Evolutionary conservation across 2,329 filamentous ascomycete species (phyloP), one percentile per base, ranked within the genome.

Genomic region (Aureobasidium sp.): DNA sequence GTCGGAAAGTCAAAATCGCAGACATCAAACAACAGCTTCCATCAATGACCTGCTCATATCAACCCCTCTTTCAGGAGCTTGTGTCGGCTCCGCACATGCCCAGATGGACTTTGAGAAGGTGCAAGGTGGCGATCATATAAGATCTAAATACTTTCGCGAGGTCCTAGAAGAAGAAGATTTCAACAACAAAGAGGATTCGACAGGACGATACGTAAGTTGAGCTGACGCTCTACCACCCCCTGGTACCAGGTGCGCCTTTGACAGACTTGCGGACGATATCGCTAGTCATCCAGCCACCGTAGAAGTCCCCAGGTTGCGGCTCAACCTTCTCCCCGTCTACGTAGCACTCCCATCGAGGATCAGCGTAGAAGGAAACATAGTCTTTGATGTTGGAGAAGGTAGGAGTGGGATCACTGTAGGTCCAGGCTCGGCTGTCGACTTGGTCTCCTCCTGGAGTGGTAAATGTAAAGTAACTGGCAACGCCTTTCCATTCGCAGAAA

Each of bases 271-370:
- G 77, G 58, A 77, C 75, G 56, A 83, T 73, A 54, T 84, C 79
- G 56, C 73, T 75, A 44, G 79, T 83, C 56, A 80, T 77, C 80
- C 81, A 84, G 2, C 80, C 80, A 21, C 81, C 80, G 65, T 83
- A 83, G 58, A 82, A 83, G 59, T 83, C 79, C 6, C 79, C 79
- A 14, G 77, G 78, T 67, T 83, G 51, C 6, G 51, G 40, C 63
- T 76, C 70, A 17, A 82, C 80, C 61, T 72, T 72, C 64, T 83
- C 79, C 8, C 79, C 79, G 63, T 83, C 79, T 4, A 82, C 79
- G 63, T 72, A 80, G 60, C 80, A 84, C 55, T 81, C 75, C 79
- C 79, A 83, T 34, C 54, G 45, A 11, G 79, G 79, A 12, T 75
- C 78, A 11, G 77, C 78, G 61, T 81, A 84, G 60, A 84, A 80